Conservation (phyloP, 371 early-diverging fungal genomes). For the Mucor lusitanicus region DNA sequence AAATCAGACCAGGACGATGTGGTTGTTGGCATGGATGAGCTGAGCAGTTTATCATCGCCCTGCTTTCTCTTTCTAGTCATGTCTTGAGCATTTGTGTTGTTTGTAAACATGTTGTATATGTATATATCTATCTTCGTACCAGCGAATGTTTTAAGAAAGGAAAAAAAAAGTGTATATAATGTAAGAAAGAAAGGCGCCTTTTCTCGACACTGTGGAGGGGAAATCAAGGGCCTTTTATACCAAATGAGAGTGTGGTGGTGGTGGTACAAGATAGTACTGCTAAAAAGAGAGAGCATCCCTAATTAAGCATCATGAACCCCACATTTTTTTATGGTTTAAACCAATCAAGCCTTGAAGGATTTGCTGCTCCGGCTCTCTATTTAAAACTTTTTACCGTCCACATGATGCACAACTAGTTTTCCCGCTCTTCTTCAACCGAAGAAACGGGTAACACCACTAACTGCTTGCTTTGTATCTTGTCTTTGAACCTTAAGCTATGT, state of each 20-base stretch:
- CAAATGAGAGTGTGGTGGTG: not conserved
- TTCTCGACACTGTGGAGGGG: not conserved
- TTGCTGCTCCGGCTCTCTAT: not conserved
- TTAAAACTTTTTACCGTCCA: constrained; percentile 25
- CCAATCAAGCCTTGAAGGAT: constrained; percentile 16
- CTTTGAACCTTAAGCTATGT: not conserved
- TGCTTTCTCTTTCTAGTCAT: constrained; percentile 27
- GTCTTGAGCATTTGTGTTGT: not conserved
- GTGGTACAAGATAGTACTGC: constrained; percentile 11
- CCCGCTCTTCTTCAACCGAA: constrained; percentile 27
- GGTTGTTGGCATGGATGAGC: constrained; percentile 19
- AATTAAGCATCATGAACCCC: constrained; percentile 23
- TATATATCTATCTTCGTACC: constrained; percentile 22
- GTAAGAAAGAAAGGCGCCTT: not conserved
- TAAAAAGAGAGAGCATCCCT: constrained; percentile 6
- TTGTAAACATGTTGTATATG: constrained; percentile 1
- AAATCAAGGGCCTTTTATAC: constrained; percentile 9
- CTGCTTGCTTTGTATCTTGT: not conserved
- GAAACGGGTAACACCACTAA: constrained; percentile 12
- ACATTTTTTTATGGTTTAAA: constrained; percentile 24
- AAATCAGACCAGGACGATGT: constrained; percentile 34
- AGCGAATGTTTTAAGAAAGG: constrained; percentile 7
- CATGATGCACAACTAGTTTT: constrained; percentile 13
- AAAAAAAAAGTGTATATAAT: not conserved
- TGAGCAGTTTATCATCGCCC: constrained; percentile 13